A percentile compares a stretch with the other conserved stretches of the same genome.
phyloP scores from a whole-genome alignment of 441 rosid genomes.

The Pelargonium citronellum region DNA sequence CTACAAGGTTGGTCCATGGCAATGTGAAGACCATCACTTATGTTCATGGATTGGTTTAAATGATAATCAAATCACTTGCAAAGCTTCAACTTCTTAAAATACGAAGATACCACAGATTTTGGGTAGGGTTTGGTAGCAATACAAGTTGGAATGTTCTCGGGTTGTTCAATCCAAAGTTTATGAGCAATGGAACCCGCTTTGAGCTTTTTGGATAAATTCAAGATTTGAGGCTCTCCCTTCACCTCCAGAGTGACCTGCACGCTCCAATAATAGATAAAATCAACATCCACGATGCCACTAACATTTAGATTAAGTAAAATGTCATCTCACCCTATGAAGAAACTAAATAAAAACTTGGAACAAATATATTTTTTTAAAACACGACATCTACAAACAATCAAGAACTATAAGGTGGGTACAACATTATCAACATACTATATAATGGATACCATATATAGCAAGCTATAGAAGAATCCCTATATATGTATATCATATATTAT shows the following conservation, averaged over 20 bases:
- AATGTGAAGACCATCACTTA: too few relatives aligned
- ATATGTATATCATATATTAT: too few relatives aligned
- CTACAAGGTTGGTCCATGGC: too few relatives aligned
- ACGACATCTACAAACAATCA: background rate
- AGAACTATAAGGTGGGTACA: too few relatives aligned
- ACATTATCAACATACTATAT: too few relatives aligned
- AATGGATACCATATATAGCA: background rate
- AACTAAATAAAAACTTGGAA: background rate
- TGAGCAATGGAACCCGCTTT: constrained; percentile 56
- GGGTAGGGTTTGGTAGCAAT: constrained; percentile 82
- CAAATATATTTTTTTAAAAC: background rate
- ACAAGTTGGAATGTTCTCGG: constrained; percentile 82
- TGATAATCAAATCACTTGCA: constrained; percentile 49
- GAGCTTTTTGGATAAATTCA: constrained; percentile 69
- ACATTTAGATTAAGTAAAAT: background rate
- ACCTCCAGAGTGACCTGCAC: constrained; percentile 79
- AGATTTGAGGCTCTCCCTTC: constrained; percentile 74
- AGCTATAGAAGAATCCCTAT: too few relatives aligned
- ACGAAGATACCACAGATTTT: constrained; percentile 49
- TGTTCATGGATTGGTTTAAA: background rate
- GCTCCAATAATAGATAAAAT: background rate
- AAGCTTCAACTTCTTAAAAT: constrained; percentile 78
- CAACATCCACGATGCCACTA: background rate
- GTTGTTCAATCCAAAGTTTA: constrained; percentile 82
- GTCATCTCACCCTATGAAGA: background rate